Percentiles rank a stretch among this genome's conserved stretches.
Conservation (phyloP, 495 filamentous ascomycete species). For the Aspergillus olivimuriae region DNA sequence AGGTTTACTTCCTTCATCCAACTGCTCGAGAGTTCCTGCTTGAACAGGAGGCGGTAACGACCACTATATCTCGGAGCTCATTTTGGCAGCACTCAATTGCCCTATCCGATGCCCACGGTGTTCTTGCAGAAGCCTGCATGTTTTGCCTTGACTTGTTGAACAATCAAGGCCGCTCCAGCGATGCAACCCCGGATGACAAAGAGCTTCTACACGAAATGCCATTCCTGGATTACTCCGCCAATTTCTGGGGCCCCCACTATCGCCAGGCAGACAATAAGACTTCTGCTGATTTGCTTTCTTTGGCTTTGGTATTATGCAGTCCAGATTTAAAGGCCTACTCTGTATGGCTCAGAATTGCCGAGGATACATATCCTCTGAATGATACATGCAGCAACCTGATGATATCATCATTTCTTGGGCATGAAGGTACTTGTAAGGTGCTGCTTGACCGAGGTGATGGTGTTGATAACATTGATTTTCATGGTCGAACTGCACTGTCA, state of each 20-base stretch:
- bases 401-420: conserved; percentile 14
- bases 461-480: conserved; percentile 3
- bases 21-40: conserved; percentile 36
- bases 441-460: conserved; percentile 11
- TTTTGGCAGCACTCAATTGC: conserved; percentile 16
- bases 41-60: not conserved
- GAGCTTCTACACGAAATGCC: not conserved
- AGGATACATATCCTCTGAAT: not conserved
- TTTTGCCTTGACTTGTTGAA: conserved; percentile 20
- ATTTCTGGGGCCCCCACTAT: conserved; percentile 26
- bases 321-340: conserved; percentile 5
- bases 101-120: conserved; percentile 15
- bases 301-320: conserved; percentile 7
- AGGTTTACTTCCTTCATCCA: conserved; percentile 36
- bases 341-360: conserved; percentile 2
- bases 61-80: not conserved
- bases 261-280: conserved; percentile 9
- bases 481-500: not conserved
- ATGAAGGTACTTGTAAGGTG: conserved; percentile 12
- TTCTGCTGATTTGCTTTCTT: conserved; percentile 8
- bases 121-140: conserved; percentile 30
- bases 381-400: conserved; percentile 8
- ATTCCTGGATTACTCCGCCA: conserved; percentile 29
- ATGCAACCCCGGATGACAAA: not conserved
- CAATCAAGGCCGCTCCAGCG: not conserved